phyloP scores from a whole-genome alignment of 208 protist genomes.

The Leishmania mexicana region DNA sequence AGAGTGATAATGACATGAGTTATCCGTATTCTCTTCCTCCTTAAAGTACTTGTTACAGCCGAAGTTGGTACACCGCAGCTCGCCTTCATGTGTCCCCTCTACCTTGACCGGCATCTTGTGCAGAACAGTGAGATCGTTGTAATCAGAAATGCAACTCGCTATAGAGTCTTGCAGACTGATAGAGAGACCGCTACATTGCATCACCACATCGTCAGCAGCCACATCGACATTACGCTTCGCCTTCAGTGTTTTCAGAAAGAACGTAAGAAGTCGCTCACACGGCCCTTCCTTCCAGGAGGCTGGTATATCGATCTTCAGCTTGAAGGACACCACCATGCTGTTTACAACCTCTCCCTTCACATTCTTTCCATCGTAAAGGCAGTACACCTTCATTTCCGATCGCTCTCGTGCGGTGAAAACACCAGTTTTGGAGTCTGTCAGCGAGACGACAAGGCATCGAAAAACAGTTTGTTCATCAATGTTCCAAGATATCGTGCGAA shows the following conservation, averaged over 20 bases:
- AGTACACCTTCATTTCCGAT: conserved; percentile 73
- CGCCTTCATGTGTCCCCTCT: conserved; percentile 33
- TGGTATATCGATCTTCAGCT: conserved; percentile 58
- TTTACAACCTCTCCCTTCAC: conserved; percentile 31
- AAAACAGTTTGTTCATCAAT: neutral
- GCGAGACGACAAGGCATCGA: neutral
- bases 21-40: conserved; percentile 72
- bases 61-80: conserved; percentile 77
- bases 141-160: conserved; percentile 50
- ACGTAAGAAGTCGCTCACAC: conserved; percentile 37
- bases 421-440: too few relatives aligned
- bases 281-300: conserved; percentile 30
- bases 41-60: conserved; percentile 77
- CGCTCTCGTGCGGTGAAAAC: neutral
- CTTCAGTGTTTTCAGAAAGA: conserved; percentile 46
- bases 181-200: conserved; percentile 60
- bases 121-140: conserved; percentile 74
- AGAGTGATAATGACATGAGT: conserved; percentile 63
- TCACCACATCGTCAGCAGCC: conserved; percentile 34
- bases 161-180: conserved; percentile 53
- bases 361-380: conserved; percentile 73
- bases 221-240: conserved; percentile 39
- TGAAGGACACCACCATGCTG: conserved; percentile 43
- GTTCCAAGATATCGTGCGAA: neutral
- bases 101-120: conserved; percentile 38